Base-by-base conservation (phyloP, 1,139 yeast genomes). In the Blastobotrys petasosporus region DNA sequence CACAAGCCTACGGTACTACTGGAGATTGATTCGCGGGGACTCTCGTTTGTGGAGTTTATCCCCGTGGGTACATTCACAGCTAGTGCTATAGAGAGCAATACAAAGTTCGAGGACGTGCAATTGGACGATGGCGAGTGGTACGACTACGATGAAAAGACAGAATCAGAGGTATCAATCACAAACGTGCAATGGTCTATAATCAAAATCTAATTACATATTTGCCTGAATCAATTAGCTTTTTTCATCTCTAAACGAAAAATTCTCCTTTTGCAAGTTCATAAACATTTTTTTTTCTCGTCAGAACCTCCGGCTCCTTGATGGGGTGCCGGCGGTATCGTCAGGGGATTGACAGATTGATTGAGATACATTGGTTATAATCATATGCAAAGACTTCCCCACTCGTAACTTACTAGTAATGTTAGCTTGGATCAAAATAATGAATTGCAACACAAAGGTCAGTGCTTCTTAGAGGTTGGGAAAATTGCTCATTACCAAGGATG, bases 71-170 rank as follows among this genome's bases (percentile, higher is more conserved):
- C 68, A 43, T 85, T 87, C 61, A 67, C 68, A 41, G 85, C 90
- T 49, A 67, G 64, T 38, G 85, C 86, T 2, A 67, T 64, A 7
- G 80, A 76, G 13, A 65, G 78, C 2, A 63, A 66, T 8, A 72
- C 85, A 1, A 65, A 62, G 47, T 85, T 85, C 57, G 62, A 62
- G 10, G 87, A 82, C 16, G 75, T 87, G n/a, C 87, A 82, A 48
- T 66, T 87, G 44, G 76, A 74, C 37, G 97, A 87, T 36, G 79
- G 77, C 39, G 97, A 92, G 62, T 90, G 96, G 94, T 92, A 82
- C 62, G 98, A 92, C 59, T 94, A 90, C 62, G 97, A 92, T 61
- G 97, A 92, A 50, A 77, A 81, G 58, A 82, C 85, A 4, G 78
- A 80, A 9, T 77, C 71, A 25, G 97, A 92, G 63, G 97, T 88